Evolutionary conservation across 768 basidiomycete genomes (phyloP), one percentile per base, ranked within the genome.

Genomic region (Leccinum barrowsii): DNA sequence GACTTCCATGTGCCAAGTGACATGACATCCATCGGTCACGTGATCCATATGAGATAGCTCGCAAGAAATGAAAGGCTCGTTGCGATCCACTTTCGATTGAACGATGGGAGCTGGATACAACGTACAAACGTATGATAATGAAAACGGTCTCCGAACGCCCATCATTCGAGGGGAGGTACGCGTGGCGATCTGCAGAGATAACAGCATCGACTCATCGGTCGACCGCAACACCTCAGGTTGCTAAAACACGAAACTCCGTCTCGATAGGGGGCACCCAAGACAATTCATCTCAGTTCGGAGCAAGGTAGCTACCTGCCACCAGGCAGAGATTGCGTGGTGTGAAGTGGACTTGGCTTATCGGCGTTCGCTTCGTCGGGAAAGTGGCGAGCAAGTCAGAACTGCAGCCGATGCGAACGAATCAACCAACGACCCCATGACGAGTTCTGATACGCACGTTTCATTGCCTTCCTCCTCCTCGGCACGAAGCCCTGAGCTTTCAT

Each of bases 351-450:
- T 95, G 89, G 24, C 85, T 84, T 63, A 98, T 83, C 1, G 97
- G 95, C 26, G 97, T 98, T 55, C 94, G 83, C 77, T 98, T 99
- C 30, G 97, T 99, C 7, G 91, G 90, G 71, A 94, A 97, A 0
- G 95, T 95, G 2, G 91, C 82, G 2, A 98, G 73, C 28, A 98
- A 79, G 69, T 98, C 96, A 19, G 81, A 78, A 19, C 96, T 98
- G 69, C 50, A 59, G 40, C 50, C 59, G 34, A 48, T 60, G 51
- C 6, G 46, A 57, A 52, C 30, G 12, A 37, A 46, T 53, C 50
- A 64, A 26, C 26, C 1, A 11, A 24, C 50, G 37, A 21, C n/a
- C 15, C 32, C 34, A 13, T 4, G 19, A 15, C 28, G 10, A 24
- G 48, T 26, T 40, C 54, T 56, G 42, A 55, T 30, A 77, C 90